Base-by-base conservation (phyloP, 225 moss, liverwort and hornwort species). In the Anthoceros angustus region DNA sequence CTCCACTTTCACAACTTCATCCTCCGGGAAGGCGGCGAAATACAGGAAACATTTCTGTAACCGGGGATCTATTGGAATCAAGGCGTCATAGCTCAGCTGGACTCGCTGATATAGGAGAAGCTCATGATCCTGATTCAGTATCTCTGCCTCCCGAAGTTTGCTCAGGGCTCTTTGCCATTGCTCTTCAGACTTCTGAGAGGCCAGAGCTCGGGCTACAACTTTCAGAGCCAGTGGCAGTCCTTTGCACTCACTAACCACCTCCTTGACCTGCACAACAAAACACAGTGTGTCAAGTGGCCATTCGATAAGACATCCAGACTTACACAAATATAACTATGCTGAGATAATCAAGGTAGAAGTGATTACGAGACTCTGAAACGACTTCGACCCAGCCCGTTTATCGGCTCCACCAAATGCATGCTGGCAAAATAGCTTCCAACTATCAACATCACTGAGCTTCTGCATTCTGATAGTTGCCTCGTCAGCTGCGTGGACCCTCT, bases 151-250 rank as follows among this genome's bases (percentile, higher is more conserved):
- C 25, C 61, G 63, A 12, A 74, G 68, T 43, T 61, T 64, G 12
- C 11, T 55, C 25, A 64, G 23, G 18, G 67, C 63, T 41, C 62
- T 46, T 43, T 68, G 63, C 73, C 73, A 73, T n/a, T 68, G 62
- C 40, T 48, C 20, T 8, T 14, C 10, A 25, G 10, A 1, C 15
- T 21, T 73, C 63, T 73, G 42, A 16, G 62, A 43, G 21, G 68
- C 68, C 14, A 42, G 62, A 43, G 73, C 45, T 12, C 63, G 39
- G 21, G 38, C 73, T 40, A 73, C 41, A 11, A 73, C 73, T 43
- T 67, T 72, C 21, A 72, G 62, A n/a, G 72, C 72, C 25, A 72
- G 42, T 5, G 72, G 72, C 12, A 73, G 63, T 41, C 73, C 73
- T 63, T 73, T 73, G 45, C 73, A 73, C 68, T 68, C 73, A 41